Evolutionary conservation across 2,329 filamentous ascomycete genomes (phyloP).

Genomic region (Chaetomium strumarium): DNA sequence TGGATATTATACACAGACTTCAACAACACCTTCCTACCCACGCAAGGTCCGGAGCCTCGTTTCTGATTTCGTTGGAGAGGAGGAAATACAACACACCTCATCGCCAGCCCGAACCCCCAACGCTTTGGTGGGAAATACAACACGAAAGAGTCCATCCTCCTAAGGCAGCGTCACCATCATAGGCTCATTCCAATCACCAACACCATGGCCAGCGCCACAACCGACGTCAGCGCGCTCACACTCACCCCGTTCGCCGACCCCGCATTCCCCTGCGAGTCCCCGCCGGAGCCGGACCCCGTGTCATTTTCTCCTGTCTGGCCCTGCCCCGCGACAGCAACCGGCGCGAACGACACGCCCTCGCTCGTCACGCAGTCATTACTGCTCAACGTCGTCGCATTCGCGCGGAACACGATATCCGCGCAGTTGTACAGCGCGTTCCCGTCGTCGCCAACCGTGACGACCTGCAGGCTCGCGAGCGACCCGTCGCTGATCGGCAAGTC

Average conservation of each 20-base stretch:
- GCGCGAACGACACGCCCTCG: slow-evolving; percentile 42
- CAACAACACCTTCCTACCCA: background rate
- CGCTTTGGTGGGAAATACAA: no score
- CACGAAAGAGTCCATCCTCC: no score
- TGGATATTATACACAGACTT: background rate
- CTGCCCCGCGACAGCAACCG: slow-evolving; percentile 28
- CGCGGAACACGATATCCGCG: slow-evolving; percentile 64
- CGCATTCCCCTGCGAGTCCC: slow-evolving; percentile 1
- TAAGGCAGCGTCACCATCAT: slow-evolving; percentile 16
- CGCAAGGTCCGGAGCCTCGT: background rate
- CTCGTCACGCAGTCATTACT: slow-evolving; percentile 52
- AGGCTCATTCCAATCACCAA: slow-evolving; percentile 35
- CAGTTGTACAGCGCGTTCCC: slow-evolving; percentile 66
- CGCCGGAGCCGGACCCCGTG: slow-evolving; percentile 4
- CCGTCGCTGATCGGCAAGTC: slow-evolving; percentile 51
- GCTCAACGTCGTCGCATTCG: slow-evolving; percentile 40
- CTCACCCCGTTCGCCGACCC: slow-evolving; percentile 22
- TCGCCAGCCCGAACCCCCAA: no score
- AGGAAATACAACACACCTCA: no score
- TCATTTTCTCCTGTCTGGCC: slow-evolving; percentile 19
- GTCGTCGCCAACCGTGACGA: slow-evolving; percentile 56
- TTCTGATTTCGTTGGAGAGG: background rate
- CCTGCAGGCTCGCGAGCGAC: slow-evolving; percentile 60
- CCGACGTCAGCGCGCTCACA: slow-evolving; percentile 29
- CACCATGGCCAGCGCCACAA: slow-evolving; percentile 34